Conservation (phyloP, 2,329 filamentous ascomycete genomes). For the Albophoma yamanashiensis region DNA sequence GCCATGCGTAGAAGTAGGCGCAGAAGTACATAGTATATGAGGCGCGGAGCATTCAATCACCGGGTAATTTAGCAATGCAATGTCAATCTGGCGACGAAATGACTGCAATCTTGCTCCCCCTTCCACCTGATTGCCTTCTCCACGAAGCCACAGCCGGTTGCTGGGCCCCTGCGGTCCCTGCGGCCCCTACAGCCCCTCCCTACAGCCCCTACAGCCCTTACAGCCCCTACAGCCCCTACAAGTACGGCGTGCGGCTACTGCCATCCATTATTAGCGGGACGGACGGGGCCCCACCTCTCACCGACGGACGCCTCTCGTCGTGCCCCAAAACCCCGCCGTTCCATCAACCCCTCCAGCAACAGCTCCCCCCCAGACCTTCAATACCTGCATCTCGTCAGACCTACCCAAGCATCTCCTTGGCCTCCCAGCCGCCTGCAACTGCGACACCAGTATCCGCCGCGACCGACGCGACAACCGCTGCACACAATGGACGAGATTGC, state of each 20-base stretch:
- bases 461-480: conserved; percentile 3
- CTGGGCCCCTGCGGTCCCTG: background rate
- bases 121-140: background rate
- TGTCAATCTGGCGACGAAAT: background rate
- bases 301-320: conserved; percentile 9
- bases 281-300: conserved; percentile 9
- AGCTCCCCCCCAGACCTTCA: background rate
- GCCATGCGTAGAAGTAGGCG: no score
- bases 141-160: background rate
- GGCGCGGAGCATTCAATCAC: background rate
- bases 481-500: conserved; percentile 90
- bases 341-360: conserved; percentile 11
- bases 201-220: no score
- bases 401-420: background rate
- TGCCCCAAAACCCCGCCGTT: conserved; percentile 16
- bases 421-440: conserved; percentile 3
- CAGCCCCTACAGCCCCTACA: no score
- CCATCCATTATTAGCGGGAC: background rate
- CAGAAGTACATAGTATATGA: no score
- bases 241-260: no score
- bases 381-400: background rate
- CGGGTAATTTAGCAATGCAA: background rate
- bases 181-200: no score
- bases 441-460: conserved; percentile 3
- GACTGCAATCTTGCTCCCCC: background rate